A percentile compares a stretch with the other conserved stretches of the same genome.
Conservation (phyloP, 176 grass and related monocot genomes). For the Triticum dicoccoides region DNA sequence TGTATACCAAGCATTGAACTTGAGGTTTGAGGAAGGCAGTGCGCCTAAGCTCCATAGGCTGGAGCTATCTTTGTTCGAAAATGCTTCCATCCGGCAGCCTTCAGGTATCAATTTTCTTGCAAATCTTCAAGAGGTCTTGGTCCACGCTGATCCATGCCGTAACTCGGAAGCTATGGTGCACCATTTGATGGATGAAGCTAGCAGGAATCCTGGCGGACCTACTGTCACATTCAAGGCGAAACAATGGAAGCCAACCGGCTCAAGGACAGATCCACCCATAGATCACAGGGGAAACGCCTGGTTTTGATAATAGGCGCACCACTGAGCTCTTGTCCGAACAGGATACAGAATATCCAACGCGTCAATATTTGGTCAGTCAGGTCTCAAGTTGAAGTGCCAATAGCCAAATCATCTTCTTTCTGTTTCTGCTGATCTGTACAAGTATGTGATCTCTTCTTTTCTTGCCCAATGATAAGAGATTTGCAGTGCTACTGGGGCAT, state of each 20-base stretch:
- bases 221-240: slow-evolving; percentile 15
- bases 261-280: slow-evolving; percentile 19
- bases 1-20: not conserved
- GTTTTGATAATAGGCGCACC: not conserved
- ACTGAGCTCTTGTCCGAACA: not conserved
- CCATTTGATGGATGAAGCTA: not conserved
- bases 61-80: slow-evolving; percentile 25
- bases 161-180: not conserved
- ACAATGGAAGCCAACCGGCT: not conserved
- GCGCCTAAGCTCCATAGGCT: slow-evolving; percentile 18
- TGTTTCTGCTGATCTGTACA: not conserved
- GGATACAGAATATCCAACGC: not conserved
- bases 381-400: not conserved
- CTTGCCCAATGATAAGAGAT: not conserved
- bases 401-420: not conserved
- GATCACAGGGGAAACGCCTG: not conserved
- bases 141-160: not conserved
- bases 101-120: slow-evolving; percentile 29
- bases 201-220: not conserved
- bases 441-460: not conserved
- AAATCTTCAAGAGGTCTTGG: slow-evolving; percentile 1
- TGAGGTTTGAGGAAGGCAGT: slow-evolving; percentile 20
- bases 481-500: not conserved
- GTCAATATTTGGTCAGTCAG: not conserved
- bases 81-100: not conserved